Evolutionary conservation across 441 rosid genomes (phyloP).

Genomic region (Populus hybrid): DNA sequence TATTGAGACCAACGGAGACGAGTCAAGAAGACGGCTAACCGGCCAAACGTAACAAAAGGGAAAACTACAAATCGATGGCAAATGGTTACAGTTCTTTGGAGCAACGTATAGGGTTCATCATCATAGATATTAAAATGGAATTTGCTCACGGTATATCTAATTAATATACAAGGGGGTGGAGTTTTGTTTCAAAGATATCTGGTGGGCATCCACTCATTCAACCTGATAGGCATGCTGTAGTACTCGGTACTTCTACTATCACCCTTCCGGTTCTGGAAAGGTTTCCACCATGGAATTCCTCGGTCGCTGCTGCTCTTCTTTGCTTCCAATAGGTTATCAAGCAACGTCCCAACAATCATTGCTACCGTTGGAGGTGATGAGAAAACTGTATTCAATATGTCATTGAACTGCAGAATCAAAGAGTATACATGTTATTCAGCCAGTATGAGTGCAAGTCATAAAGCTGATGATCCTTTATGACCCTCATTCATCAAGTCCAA

Average conservation of each 20-base stretch:
- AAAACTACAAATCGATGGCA: not conserved
- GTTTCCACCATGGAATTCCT: conserved; percentile 87
- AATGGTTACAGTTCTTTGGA: not conserved
- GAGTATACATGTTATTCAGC: not conserved
- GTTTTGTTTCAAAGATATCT: conserved; percentile 45
- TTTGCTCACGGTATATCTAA: conserved; percentile 1
- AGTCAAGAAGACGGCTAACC: not conserved
- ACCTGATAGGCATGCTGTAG: conserved; percentile 63
- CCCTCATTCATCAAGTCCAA: too few species aligned
- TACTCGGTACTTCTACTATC: conserved; percentile 70
- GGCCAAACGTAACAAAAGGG: not conserved
- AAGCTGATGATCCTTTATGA: too few species aligned
- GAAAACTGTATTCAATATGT: conserved; percentile 80
- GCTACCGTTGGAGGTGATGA: conserved; percentile 83
- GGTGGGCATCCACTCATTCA: conserved; percentile 51
- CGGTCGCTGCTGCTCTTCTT: conserved; percentile 37
- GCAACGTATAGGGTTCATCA: conserved; percentile 3
- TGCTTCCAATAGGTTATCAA: conserved; percentile 79
- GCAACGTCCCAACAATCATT: conserved; percentile 53
- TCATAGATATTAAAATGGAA: conserved; percentile 26
- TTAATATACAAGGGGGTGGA: conserved; percentile 17
- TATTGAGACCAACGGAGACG: not conserved
- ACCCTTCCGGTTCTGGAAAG: conserved; percentile 70
- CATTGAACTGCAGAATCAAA: conserved; percentile 65
- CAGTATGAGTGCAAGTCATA: not conserved